Percentiles rank a stretch among this genome's conserved stretches.
Conservation (phyloP, 257 asterid species). For the Solanum paucissectum region DNA sequence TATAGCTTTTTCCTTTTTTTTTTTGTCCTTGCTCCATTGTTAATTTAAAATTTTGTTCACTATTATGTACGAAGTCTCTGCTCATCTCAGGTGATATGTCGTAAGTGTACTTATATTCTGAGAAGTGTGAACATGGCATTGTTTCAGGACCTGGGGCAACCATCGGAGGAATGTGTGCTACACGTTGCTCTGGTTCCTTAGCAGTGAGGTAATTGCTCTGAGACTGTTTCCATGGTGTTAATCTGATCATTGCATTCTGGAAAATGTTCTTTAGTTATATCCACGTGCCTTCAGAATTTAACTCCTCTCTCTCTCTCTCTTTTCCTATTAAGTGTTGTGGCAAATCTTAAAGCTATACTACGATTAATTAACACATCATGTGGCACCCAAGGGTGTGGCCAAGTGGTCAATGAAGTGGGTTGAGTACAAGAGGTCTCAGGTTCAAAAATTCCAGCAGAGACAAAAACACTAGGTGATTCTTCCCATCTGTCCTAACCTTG, state of each 20-base stretch:
- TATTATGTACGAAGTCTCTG: background rate
- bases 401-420: background rate
- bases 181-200: constrained; percentile 98
- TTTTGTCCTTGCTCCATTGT: background rate
- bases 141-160: constrained; percentile 96
- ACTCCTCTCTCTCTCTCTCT: background rate
- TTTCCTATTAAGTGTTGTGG: background rate
- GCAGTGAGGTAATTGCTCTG: constrained; percentile 72
- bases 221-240: background rate
- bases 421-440: background rate
- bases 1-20: background rate
- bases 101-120: background rate
- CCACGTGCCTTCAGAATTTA: background rate
- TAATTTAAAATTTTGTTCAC: background rate
- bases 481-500: background rate
- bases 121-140: constrained; percentile 2
- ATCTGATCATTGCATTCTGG: background rate
- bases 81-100: background rate
- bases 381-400: background rate
- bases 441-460: background rate
- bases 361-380: background rate
- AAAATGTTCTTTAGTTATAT: background rate
- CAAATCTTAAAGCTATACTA: background rate
- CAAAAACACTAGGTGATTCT: background rate
- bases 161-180: constrained; percentile 99